Conservation (phyloP, 129 eudicot genomes). For the Artemisia tridentata region DNA sequence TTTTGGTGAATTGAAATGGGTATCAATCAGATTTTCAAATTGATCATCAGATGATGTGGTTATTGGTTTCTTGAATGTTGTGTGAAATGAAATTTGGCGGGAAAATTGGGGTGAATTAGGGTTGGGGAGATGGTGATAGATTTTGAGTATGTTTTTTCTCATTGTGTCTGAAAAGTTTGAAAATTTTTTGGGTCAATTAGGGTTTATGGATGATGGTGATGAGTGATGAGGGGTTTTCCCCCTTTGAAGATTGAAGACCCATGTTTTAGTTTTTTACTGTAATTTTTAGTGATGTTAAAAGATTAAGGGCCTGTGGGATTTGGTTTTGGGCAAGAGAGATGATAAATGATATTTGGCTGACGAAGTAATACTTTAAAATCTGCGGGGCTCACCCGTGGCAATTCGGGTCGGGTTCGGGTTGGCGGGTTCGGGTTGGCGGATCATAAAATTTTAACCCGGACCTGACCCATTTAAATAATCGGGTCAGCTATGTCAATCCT, state of each 20-base stretch:
- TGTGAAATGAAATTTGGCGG: slow-evolving; percentile 24
- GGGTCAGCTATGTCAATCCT: no score
- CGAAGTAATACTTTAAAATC: no score
- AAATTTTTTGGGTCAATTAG: slow-evolving; percentile 14
- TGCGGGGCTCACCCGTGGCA: no score
- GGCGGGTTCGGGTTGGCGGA: no score
- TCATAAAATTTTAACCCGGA: no score
- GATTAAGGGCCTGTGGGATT: no score
- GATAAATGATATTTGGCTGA: no score
- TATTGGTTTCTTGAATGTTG: slow-evolving; percentile 29
- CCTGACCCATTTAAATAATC: no score
- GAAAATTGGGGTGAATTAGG: slow-evolving; percentile 23
- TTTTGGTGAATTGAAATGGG: slow-evolving; percentile 24
- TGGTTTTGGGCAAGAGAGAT: no score
- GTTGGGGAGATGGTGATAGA: slow-evolving; percentile 23
- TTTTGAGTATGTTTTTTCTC: slow-evolving; percentile 42
- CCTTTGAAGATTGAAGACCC: background rate
- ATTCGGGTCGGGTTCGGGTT: no score
- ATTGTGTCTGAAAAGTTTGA: slow-evolving; percentile 27
- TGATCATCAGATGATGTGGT: slow-evolving; percentile 37
- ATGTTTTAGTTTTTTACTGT: no score
- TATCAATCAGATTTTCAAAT: slow-evolving; percentile 43
- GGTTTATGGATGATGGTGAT: slow-evolving; percentile 20
- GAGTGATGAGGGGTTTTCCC: background rate
- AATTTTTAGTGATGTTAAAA: no score